Percentiles rank a stretch among this genome's conserved stretches.
These are phyloP conservation scores for Salinomyces thailandicus DNA, from an alignment of 2,329 filamentous ascomycete genomes.

Conservation along the genomic window DNA sequence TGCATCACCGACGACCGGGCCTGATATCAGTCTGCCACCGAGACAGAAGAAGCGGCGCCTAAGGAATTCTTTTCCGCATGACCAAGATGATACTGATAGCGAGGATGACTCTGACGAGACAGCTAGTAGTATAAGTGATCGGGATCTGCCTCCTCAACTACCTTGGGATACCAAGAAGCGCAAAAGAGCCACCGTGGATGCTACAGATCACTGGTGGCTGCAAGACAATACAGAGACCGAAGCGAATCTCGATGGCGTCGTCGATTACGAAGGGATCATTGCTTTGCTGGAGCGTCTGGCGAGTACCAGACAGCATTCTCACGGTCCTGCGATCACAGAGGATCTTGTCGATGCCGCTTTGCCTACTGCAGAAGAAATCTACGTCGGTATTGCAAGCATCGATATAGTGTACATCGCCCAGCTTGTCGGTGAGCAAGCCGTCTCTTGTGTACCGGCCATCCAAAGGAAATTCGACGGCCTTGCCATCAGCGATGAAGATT, in stretches of 20 bases:
- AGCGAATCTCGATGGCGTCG: neutral
- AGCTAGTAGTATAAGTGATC: conserved; percentile 11
- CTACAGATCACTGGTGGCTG: neutral
- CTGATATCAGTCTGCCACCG: conserved; percentile 6
- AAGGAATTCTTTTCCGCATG: too few relatives aligned
- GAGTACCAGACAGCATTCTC: conserved; percentile 2
- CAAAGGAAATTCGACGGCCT: conserved; percentile 3
- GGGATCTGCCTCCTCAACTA: conserved; percentile 13
- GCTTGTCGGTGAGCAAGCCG: conserved; percentile 24
- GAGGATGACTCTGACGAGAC: conserved; percentile 20
- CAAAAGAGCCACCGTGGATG: conserved; percentile 12
- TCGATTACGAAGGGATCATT: neutral
- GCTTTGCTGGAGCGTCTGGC: neutral
- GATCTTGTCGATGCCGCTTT: conserved; percentile 8
- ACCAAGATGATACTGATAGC: too few relatives aligned
- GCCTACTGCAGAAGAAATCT: neutral
- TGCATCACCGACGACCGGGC: neutral
- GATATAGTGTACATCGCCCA: conserved; percentile 26
- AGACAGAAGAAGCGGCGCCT: conserved; percentile 11
- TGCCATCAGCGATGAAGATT: neutral
- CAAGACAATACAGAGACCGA: neutral
- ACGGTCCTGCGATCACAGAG: conserved; percentile 3
- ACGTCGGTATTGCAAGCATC: conserved; percentile 11
- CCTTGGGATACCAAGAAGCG: conserved; percentile 20
- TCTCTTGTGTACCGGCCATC: conserved; percentile 9